Percentiles rank a stretch among this genome's conserved stretches.
Conservation (phyloP, 108 stramenopile genomes). For the Nitzschia inconspicua region DNA sequence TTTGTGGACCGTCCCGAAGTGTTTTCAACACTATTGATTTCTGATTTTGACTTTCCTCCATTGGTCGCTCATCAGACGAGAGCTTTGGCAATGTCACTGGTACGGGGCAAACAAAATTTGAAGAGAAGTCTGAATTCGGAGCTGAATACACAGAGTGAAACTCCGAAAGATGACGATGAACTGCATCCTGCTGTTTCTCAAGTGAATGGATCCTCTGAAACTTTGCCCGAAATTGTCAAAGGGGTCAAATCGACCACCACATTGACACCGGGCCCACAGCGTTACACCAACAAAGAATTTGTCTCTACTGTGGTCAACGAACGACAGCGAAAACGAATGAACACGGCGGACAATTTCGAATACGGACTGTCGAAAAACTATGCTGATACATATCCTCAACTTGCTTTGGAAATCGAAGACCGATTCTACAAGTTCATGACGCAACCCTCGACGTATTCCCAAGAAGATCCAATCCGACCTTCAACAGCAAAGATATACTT, state of each 20-base stretch:
- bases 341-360: constrained; percentile 27
- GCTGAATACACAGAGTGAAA: not conserved
- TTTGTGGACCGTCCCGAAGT: constrained; percentile 52
- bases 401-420: constrained; percentile 55
- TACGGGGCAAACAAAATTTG: not conserved
- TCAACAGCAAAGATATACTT: constrained; percentile 77
- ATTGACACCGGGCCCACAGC: too few relatives aligned
- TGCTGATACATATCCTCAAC: constrained; percentile 26
- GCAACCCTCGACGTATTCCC: constrained; percentile 45
- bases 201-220: too few relatives aligned
- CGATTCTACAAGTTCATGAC: constrained; percentile 81
- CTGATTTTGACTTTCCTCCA: constrained; percentile 42
- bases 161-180: not conserved
- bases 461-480: constrained; percentile 66
- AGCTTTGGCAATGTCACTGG: constrained; percentile 31
- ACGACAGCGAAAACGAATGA: constrained; percentile 20
- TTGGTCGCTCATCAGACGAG: constrained; percentile 42
- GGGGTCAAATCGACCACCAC: too few relatives aligned
- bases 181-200: too few relatives aligned
- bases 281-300: constrained; percentile 18
- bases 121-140: not conserved
- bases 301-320: constrained; percentile 62
- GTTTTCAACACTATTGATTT: constrained; percentile 33
- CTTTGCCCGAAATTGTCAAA: too few relatives aligned
- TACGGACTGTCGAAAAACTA: constrained; percentile 60